Evolutionary conservation across 176 grass and related monocot genomes (phyloP).

Genomic region (Elaeis guineensis): DNA sequence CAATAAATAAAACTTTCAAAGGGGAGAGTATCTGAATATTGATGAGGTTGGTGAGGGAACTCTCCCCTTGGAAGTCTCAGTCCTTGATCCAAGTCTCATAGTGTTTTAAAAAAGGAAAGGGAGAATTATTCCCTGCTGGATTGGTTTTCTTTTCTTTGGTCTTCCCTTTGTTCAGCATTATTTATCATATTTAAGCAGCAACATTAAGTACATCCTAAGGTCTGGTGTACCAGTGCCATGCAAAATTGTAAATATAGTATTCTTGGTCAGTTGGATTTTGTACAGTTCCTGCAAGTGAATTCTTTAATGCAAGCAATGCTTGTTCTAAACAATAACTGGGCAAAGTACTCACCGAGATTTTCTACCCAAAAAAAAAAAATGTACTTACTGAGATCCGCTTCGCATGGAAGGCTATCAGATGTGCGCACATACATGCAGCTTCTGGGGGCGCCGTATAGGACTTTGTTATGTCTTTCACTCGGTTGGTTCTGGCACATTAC

Average conservation of each 20-base stretch:
- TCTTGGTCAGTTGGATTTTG: neutral
- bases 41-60: neutral
- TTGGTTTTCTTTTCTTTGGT: slow-evolving; percentile 22
- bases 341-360: slow-evolving; percentile 21
- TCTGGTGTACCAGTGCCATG: neutral
- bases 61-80: too few relatives aligned
- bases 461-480: slow-evolving; percentile 22
- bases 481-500: slow-evolving; percentile 1
- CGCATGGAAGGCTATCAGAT: slow-evolving; percentile 25
- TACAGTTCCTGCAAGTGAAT: neutral
- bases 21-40: slow-evolving; percentile 8
- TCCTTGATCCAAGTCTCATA: slow-evolving; percentile 1
- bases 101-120: neutral
- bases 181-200: neutral
- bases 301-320: neutral
- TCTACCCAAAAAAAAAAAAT: too few relatives aligned
- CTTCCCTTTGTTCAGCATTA: slow-evolving; percentile 9
- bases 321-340: slow-evolving; percentile 16
- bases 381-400: slow-evolving; percentile 19
- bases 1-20: neutral
- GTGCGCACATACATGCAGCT: neutral
- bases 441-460: slow-evolving; percentile 3
- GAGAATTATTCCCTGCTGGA: slow-evolving; percentile 17
- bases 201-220: neutral
- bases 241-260: neutral